Conservation (phyloP, 1,139 yeast species). For the Zygoascus sp. region DNA sequence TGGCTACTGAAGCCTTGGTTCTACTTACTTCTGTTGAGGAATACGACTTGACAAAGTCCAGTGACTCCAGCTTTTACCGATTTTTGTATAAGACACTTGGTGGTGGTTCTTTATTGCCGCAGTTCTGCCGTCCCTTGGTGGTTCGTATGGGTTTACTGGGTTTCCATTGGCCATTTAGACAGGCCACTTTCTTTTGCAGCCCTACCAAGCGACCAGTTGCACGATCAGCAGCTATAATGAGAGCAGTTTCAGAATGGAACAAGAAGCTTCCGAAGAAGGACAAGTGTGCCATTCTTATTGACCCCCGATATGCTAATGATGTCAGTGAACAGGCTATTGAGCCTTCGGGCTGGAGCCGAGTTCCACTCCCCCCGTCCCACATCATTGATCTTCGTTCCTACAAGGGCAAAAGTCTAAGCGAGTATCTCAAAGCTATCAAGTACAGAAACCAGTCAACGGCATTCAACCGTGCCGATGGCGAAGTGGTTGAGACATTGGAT, state of each 20-base stretch:
- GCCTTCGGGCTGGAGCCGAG: constrained; percentile 41
- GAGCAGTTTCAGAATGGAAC: constrained; percentile 41
- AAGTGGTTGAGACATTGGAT: constrained; percentile 32
- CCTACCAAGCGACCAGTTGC: constrained; percentile 42
- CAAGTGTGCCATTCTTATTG: constrained; percentile 38
- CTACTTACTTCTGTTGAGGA: constrained; percentile 38
- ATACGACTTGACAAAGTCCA: constrained; percentile 40
- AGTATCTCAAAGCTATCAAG: constrained; percentile 41
- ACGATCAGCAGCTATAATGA: constrained; percentile 40
- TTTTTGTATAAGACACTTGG: constrained; percentile 34
- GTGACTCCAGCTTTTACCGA: constrained; percentile 34
- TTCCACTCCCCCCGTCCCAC: constrained; percentile 41
- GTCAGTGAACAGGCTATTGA: constrained; percentile 36
- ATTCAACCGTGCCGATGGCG: constrained; percentile 39
- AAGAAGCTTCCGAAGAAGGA: constrained; percentile 26
- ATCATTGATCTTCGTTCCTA: constrained; percentile 42
- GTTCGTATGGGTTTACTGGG: constrained; percentile 42
- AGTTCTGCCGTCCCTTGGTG: constrained; percentile 27
- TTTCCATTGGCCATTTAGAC: constrained; percentile 47
- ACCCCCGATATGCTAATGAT: constrained; percentile 41
- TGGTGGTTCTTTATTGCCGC: constrained; percentile 24
- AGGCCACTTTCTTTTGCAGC: constrained; percentile 41
- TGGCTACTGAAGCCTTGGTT: constrained; percentile 43
- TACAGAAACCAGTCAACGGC: constrained; percentile 40
- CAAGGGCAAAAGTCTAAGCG: constrained; percentile 32